Conservation (phyloP, 140 eudicot genomes). For the Erigeron philadelphicus region DNA sequence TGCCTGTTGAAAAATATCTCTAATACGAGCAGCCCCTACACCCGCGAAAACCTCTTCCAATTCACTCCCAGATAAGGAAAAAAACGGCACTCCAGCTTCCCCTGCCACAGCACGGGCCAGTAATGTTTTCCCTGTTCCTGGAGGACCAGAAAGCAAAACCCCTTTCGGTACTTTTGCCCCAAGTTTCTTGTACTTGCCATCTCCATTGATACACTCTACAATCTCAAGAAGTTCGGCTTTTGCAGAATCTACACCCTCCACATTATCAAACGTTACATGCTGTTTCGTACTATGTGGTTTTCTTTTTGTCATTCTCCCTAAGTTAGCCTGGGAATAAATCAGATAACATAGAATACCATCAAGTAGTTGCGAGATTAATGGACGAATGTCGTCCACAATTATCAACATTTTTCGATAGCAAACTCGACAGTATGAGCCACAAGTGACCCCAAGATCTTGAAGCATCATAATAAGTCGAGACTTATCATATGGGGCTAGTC, state of each 20-base stretch:
- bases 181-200: neutral
- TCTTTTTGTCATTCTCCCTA: constrained; percentile 15
- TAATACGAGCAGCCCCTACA: no score
- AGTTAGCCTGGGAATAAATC: neutral
- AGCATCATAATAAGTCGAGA: constrained; percentile 17
- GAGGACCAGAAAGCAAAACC: neutral
- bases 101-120: neutral
- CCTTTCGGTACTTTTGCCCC: neutral
- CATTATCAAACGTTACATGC: constrained; percentile 21
- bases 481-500: no score
- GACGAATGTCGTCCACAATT: neutral
- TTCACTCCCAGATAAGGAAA: neutral
- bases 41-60: neutral
- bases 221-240: constrained; percentile 29
- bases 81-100: neutral
- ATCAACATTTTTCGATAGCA: neutral
- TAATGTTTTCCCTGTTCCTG: neutral
- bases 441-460: constrained; percentile 25
- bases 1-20: no score
- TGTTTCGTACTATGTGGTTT: constrained; percentile 16
- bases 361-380: neutral
- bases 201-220: neutral
- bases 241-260: constrained; percentile 30
- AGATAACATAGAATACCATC: constrained; percentile 11
- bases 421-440: constrained; percentile 24